Conservation (phyloP, 495 filamentous ascomycete species). For the Pyronema omphalodes region DNA sequence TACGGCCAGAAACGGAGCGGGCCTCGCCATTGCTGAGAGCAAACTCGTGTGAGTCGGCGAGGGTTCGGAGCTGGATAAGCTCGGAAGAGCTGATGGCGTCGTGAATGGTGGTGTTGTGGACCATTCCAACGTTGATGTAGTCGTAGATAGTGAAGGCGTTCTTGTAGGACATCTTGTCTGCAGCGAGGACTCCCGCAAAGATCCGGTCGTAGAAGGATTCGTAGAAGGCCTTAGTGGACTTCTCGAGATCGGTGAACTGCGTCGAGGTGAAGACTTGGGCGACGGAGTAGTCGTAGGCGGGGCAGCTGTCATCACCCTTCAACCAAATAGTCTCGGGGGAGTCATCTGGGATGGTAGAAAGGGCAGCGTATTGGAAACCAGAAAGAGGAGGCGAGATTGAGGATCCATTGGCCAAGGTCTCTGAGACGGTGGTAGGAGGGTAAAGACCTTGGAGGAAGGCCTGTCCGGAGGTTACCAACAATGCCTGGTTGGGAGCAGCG, state of each 20-base stretch:
- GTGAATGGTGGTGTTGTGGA: constrained; percentile 50
- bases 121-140: constrained; percentile 49
- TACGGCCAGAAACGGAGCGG: constrained; percentile 33
- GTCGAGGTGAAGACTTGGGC: constrained; percentile 27
- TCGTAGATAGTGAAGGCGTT: constrained; percentile 50
- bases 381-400: constrained; percentile 38
- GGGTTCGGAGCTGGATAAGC: constrained; percentile 38
- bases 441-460: constrained; percentile 72
- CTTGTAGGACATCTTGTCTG: constrained; percentile 27
- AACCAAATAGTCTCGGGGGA: constrained; percentile 42
- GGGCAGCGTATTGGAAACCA: constrained; percentile 56
- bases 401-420: constrained; percentile 42
- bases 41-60: constrained; percentile 49
- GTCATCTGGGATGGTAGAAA: constrained; percentile 32
- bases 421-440: constrained; percentile 37
- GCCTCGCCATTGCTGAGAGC: constrained; percentile 30
- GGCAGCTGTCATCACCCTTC: constrained; percentile 40
- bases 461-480: constrained; percentile 41
- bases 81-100: constrained; percentile 33
- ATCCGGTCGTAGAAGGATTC: constrained; percentile 27
- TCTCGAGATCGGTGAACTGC: constrained; percentile 26
- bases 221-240: constrained; percentile 34
- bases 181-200: constrained; percentile 20
- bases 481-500: constrained; percentile 26
- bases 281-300: constrained; percentile 26